phyloP scores from a whole-genome alignment of 192 early-diverging fungal species.

The Rhizophagus sp. region DNA sequence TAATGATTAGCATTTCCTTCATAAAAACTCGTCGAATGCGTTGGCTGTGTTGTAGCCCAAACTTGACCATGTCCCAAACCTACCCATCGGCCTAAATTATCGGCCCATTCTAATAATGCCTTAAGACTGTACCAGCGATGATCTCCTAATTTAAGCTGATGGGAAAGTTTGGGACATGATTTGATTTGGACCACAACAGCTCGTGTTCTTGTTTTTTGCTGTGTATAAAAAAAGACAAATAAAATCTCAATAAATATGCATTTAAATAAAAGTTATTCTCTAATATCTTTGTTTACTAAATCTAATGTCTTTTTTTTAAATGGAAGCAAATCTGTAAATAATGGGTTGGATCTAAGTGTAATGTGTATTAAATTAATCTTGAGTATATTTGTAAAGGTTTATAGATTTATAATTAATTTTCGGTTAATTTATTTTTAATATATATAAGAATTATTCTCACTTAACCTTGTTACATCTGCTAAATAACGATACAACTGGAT shows the following conservation, averaged over 20 bases:
- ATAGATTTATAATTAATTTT: no score
- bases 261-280: background rate
- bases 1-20: background rate
- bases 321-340: constrained; percentile 34
- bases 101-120: no score
- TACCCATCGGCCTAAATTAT: no score
- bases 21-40: background rate
- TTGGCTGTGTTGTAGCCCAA: no score
- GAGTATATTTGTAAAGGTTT: no score
- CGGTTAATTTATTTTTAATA: constrained; percentile 34
- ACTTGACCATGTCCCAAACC: no score
- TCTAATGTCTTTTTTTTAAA: constrained; percentile 24
- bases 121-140: no score
- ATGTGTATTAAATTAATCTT: no score
- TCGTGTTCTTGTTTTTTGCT: background rate
- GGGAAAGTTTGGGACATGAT: no score
- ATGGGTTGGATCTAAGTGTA: constrained; percentile 14
- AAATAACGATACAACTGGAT: constrained; percentile 35
- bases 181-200: no score
- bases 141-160: no score
- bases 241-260: background rate
- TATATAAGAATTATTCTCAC: constrained; percentile 36
- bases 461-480: constrained; percentile 36
- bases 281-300: constrained; percentile 6
- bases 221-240: background rate